phyloP scores from a whole-genome alignment of 2,329 filamentous ascomycete species.

The Botryosphaeria agaves region DNA sequence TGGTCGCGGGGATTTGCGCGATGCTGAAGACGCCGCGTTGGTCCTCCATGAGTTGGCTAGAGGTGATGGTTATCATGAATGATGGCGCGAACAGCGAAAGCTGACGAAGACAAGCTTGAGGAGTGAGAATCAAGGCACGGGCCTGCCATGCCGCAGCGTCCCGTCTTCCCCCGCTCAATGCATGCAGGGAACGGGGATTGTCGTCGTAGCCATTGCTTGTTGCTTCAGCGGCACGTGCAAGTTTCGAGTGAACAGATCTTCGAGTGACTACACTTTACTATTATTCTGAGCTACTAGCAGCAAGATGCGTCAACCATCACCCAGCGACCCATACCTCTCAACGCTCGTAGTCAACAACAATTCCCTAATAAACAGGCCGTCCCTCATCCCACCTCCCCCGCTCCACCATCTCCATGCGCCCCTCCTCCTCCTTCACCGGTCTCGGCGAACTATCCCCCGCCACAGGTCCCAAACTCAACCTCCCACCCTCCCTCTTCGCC shows the following conservation, averaged over 20 bases:
- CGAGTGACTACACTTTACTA: too few species aligned
- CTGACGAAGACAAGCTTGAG: not conserved
- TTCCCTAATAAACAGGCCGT: constrained; percentile 25
- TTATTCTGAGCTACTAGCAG: too few species aligned
- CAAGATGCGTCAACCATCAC: too few species aligned
- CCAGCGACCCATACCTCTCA: too few species aligned
- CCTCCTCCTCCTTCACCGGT: constrained; percentile 7
- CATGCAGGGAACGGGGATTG: not conserved
- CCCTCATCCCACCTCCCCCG: constrained; percentile 29
- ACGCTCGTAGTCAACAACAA: not conserved
- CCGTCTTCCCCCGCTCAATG: not conserved
- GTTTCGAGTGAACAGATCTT: too few species aligned
- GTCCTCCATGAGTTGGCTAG: too few species aligned
- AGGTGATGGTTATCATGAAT: constrained; percentile 1
- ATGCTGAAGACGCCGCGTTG: too few species aligned
- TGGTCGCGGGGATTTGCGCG: constrained; percentile 1
- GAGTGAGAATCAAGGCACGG: not conserved
- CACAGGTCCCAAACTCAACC: constrained; percentile 14
- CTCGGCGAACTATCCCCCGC: constrained; percentile 14
- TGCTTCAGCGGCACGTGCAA: too few species aligned
- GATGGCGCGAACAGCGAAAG: not conserved
- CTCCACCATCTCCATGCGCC: constrained; percentile 14
- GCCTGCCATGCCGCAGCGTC: not conserved
- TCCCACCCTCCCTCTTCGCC: constrained; percentile 12
- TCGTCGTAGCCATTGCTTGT: too few species aligned